Conservation (phyloP, 2,329 filamentous ascomycete species). For the Fusarium tjaetaba region DNA sequence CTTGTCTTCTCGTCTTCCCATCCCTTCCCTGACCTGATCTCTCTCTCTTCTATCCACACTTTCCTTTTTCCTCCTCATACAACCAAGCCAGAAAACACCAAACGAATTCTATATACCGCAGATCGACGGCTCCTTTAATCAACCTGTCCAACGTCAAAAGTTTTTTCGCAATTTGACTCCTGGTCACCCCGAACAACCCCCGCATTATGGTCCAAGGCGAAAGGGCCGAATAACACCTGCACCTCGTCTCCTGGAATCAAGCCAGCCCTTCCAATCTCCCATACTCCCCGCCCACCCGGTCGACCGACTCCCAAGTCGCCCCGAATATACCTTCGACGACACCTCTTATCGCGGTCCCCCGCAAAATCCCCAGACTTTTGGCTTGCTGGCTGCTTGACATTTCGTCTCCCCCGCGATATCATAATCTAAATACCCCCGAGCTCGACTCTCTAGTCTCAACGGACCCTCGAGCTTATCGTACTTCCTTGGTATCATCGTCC, state of each 20-base stretch:
- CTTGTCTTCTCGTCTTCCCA: conserved; percentile 23
- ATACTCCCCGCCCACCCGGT: conserved; percentile 27
- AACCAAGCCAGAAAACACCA: conserved; percentile 1
- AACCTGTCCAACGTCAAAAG: conserved; percentile 6
- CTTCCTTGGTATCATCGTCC: background rate
- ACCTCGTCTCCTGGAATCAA: conserved; percentile 38
- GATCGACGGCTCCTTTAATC: background rate
- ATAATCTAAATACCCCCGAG: conserved; percentile 13
- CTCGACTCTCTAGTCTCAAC: conserved; percentile 2
- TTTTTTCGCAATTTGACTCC: conserved; percentile 11
- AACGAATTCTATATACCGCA: background rate
- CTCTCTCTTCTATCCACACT: conserved; percentile 27
- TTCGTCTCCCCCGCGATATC: conserved; percentile 20
- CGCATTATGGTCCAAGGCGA: conserved; percentile 48
- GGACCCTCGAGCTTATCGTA: conserved; percentile 5
- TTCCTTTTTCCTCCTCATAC: conserved; percentile 2
- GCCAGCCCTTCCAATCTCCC: conserved; percentile 33
- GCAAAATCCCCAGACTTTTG: conserved; percentile 47
- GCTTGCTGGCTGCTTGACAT: conserved; percentile 21
- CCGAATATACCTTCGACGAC: conserved; percentile 38
- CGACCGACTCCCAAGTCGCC: conserved; percentile 33
- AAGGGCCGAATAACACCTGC: conserved; percentile 53
- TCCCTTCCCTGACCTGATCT: conserved; percentile 22
- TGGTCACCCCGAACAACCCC: conserved; percentile 35
- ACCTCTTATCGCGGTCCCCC: conserved; percentile 41